Percentiles rank a stretch among this genome's conserved stretches.
These are phyloP conservation scores for Leucaena leucocephala DNA, from an alignment of 306 rosid species.

Conservation along the genomic window DNA sequence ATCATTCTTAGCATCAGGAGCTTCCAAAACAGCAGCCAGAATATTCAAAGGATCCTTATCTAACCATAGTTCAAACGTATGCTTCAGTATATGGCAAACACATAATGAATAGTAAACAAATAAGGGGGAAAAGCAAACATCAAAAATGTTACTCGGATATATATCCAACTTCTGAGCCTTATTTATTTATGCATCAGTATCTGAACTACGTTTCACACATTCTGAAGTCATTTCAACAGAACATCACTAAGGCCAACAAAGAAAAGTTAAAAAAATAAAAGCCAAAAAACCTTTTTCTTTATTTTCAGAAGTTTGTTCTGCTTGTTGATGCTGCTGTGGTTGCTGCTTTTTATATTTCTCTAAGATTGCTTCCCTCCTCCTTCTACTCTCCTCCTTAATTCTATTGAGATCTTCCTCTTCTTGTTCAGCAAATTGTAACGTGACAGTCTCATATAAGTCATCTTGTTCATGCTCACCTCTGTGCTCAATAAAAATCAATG, in stretches of 20 bases:
- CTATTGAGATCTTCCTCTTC: constrained; percentile 92
- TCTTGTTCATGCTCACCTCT: constrained; percentile 72
- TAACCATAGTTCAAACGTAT: constrained; percentile 30
- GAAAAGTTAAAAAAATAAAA: neutral
- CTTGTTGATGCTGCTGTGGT: constrained; percentile 43
- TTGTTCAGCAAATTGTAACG: constrained; percentile 67
- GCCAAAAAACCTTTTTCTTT: constrained; percentile 52
- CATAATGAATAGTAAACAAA: neutral
- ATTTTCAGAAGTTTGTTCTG: constrained; percentile 43
- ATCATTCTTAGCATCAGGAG: constrained; percentile 42
- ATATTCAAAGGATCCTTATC: constrained; percentile 46
- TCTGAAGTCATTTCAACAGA: neutral
- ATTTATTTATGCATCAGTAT: neutral
- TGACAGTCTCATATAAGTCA: constrained; percentile 61
- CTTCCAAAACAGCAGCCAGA: constrained; percentile 50
- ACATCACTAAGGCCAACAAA: neutral
- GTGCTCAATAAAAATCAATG: constrained; percentile 37
- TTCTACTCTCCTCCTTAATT: constrained; percentile 94
- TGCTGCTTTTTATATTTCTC: constrained; percentile 79
- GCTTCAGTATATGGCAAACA: constrained; percentile 9
- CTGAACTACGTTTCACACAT: neutral
- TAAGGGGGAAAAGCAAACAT: neutral
- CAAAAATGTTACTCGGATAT: constrained; percentile 3
- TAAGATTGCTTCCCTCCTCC: constrained; percentile 85
- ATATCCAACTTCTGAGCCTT: neutral